A percentile compares a stretch with the other conserved stretches of the same genome.
Conservation (phyloP, 768 basidiomycete genomes). For the Leccinum fibrillosum region DNA sequence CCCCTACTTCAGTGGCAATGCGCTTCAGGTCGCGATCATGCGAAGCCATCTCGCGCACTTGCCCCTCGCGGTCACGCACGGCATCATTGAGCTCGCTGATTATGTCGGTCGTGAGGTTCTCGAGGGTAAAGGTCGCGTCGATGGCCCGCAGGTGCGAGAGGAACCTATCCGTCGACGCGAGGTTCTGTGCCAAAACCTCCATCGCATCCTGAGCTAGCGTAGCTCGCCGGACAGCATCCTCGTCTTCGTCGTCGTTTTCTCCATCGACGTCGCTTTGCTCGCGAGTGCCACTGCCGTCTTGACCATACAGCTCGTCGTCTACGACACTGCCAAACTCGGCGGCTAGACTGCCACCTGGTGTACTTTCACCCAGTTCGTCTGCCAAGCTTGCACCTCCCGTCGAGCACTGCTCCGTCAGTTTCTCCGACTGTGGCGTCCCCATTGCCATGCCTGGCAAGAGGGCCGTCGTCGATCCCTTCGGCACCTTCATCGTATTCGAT, state of each 20-base stretch:
- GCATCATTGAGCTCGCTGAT: slow-evolving; percentile 76
- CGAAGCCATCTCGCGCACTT: slow-evolving; percentile 74
- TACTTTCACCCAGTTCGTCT: slow-evolving; percentile 35
- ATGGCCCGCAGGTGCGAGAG: slow-evolving; percentile 67
- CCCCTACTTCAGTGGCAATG: slow-evolving; percentile 75
- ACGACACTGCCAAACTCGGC: slow-evolving; percentile 21
- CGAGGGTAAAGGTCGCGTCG: slow-evolving; percentile 53
- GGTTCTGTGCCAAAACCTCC: slow-evolving; percentile 66
- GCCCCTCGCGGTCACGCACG: slow-evolving; percentile 72
- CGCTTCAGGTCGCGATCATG: slow-evolving; percentile 78
- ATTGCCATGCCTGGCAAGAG: slow-evolving; percentile 25
- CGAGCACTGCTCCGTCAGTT: slow-evolving; percentile 27
- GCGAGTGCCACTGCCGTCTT: slow-evolving; percentile 12
- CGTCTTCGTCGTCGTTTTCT: slow-evolving; percentile 27
- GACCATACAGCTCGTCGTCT: slow-evolving; percentile 16
- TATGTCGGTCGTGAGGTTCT: slow-evolving; percentile 69
- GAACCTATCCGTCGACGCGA: slow-evolving; percentile 76
- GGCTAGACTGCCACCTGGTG: slow-evolving; percentile 19
- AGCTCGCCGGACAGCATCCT: slow-evolving; percentile 24
- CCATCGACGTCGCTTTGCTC: slow-evolving; percentile 9
- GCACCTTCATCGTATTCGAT: slow-evolving; percentile 88
- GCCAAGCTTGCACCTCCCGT: slow-evolving; percentile 38
- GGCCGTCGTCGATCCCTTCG: slow-evolving; percentile 60
- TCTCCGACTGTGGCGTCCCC: slow-evolving; percentile 30
- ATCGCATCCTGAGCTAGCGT: slow-evolving; percentile 54